phyloP scores from a whole-genome alignment of 805 yeast species.

The Naumovozyma baii region DNA sequence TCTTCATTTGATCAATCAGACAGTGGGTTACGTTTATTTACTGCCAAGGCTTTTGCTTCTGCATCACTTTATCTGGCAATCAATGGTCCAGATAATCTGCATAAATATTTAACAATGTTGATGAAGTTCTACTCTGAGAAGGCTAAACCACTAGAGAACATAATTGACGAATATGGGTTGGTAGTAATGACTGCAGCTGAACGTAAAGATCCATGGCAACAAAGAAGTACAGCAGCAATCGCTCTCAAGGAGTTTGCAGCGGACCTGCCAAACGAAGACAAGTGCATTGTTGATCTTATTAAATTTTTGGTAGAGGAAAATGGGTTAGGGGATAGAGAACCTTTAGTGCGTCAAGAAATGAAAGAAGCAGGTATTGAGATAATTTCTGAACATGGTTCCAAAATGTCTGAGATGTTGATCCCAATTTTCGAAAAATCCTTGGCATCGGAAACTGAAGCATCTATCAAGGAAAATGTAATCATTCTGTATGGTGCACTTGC shows the following conservation, averaged over 20 bases:
- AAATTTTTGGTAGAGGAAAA: constrained; percentile 50
- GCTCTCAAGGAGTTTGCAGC: constrained; percentile 51
- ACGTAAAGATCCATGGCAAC: constrained; percentile 74
- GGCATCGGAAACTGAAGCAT: constrained; percentile 27
- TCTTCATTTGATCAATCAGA: constrained; percentile 45
- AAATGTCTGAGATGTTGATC: constrained; percentile 60
- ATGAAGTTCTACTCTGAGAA: constrained; percentile 48
- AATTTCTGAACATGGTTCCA: constrained; percentile 55
- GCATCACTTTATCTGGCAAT: constrained; percentile 39
- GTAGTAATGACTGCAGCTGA: constrained; percentile 50
- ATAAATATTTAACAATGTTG: constrained; percentile 35
- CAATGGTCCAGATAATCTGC: constrained; percentile 22
- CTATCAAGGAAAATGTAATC: constrained; percentile 69
- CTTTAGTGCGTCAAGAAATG: constrained; percentile 66
- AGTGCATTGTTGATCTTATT: constrained; percentile 46
- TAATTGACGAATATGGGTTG: constrained; percentile 71
- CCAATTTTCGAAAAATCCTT: constrained; percentile 72
- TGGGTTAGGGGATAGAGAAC: constrained; percentile 68
- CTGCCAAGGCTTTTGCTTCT: constrained; percentile 55
- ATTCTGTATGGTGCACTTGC: constrained; percentile 88
- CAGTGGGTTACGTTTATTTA: constrained; percentile 60
- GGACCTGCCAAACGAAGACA: constrained; percentile 28
- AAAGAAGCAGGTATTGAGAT: constrained; percentile 82
- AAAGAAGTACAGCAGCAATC: constrained; percentile 71
- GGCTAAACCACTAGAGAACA: constrained; percentile 67